Percentiles rank a stretch among this genome's conserved stretches.
phyloP scores from a whole-genome alignment of 257 asterid genomes.

The Primulina tabacum region DNA sequence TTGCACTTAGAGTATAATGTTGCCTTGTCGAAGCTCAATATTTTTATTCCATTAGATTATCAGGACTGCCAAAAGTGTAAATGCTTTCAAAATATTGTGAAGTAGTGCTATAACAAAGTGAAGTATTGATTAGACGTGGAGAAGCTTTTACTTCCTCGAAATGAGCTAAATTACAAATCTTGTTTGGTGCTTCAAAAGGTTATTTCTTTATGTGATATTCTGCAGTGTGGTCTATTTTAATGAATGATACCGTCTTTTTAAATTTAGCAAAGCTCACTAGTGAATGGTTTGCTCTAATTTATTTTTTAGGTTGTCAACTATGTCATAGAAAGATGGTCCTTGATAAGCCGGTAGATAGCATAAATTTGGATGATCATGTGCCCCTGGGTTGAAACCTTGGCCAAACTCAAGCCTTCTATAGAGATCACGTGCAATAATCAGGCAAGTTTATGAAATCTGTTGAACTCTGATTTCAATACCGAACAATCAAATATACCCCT shows the following conservation, averaged over 20 bases:
- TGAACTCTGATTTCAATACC: neutral
- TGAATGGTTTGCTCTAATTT: slow-evolving; percentile 15
- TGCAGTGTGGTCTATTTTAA: slow-evolving; percentile 1
- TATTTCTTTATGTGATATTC: slow-evolving; percentile 11
- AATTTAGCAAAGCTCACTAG: slow-evolving; percentile 16
- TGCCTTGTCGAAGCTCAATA: neutral
- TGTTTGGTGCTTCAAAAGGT: neutral
- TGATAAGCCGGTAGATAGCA: slow-evolving; percentile 70
- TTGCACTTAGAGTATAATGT: neutral
- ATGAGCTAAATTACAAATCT: neutral
- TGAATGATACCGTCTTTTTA: slow-evolving; percentile 6
- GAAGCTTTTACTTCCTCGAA: neutral
- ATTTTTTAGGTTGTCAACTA: slow-evolving; percentile 75
- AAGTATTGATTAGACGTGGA: slow-evolving; percentile 5
- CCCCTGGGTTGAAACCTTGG: slow-evolving; percentile 71
- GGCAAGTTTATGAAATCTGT: slow-evolving; percentile 40
- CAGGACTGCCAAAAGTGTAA: neutral
- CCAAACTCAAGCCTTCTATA: slow-evolving; percentile 78
- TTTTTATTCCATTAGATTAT: slow-evolving; percentile 4
- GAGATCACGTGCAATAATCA: slow-evolving; percentile 93
- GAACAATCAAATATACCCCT: neutral
- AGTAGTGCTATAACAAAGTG: neutral
- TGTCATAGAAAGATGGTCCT: slow-evolving; percentile 91
- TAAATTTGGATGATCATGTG: slow-evolving; percentile 55
- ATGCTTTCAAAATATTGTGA: neutral